These are phyloP conservation scores for Globisporangium sylvaticum DNA, from an alignment of 352 stramenopile species.

Conservation along the genomic window DNA sequence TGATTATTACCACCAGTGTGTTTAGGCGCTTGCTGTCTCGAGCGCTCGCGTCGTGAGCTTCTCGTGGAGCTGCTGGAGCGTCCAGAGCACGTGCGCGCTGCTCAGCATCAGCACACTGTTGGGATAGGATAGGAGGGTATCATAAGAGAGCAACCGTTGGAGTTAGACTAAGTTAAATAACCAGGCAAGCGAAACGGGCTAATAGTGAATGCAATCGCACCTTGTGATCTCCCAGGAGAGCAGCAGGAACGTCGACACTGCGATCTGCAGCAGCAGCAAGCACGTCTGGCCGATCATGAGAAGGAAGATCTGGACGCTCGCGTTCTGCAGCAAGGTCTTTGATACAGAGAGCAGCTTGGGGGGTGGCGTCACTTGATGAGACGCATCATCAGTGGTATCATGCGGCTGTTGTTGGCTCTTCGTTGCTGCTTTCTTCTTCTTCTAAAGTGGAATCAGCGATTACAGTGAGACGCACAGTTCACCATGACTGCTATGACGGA, in stretches of 20 bases:
- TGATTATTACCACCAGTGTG: background rate
- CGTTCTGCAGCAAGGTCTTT: constrained; percentile 8
- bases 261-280: constrained; percentile 27
- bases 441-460: background rate
- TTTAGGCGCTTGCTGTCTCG: background rate
- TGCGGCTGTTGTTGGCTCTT: background rate
- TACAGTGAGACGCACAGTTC: background rate
- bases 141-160: background rate
- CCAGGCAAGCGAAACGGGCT: background rate
- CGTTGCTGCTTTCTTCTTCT: constrained; percentile 7
- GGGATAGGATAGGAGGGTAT: background rate
- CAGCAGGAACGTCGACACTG: constrained; percentile 21
- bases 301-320: constrained; percentile 27
- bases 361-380: background rate
- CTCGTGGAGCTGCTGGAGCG: constrained; percentile 28
- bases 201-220: constrained; percentile 12
- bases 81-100: constrained; percentile 45
- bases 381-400: background rate
- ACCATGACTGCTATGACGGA: background rate
- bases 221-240: constrained; percentile 42
- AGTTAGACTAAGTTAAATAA: background rate
- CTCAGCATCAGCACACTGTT: constrained; percentile 39
- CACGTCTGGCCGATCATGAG: constrained; percentile 27
- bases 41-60: constrained; percentile 12
- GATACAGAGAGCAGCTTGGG: background rate